Conservation (phyloP, 1,284 basidiomycete genomes). For the Irpex sp. region DNA sequence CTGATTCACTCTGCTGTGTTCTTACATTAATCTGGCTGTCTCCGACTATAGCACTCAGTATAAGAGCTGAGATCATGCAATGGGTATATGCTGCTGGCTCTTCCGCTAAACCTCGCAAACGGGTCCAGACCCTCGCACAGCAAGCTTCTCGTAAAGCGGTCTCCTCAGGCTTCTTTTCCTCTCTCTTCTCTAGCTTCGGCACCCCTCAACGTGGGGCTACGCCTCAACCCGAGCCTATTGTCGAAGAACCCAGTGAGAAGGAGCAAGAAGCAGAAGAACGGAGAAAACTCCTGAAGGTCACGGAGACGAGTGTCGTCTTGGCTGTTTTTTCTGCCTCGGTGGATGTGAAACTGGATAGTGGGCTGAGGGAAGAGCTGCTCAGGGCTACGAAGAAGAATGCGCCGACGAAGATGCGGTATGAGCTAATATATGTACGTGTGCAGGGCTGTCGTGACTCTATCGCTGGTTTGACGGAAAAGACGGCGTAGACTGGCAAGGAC, state of each 20-base stretch:
- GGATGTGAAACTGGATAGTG: conserved; percentile 68
- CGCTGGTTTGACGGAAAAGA: neutral
- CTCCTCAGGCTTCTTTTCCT: conserved; percentile 68
- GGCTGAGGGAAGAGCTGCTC: conserved; percentile 77
- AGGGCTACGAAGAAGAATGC: conserved; percentile 96
- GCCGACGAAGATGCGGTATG: conserved; percentile 74
- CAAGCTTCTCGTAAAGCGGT: conserved; percentile 31
- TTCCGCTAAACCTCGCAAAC: conserved; percentile 32
- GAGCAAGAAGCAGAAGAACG: conserved; percentile 12
- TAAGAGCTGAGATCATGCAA: conserved; percentile 81
- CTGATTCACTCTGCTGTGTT: neutral
- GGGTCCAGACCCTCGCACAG: neutral
- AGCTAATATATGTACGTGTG: conserved; percentile 78
- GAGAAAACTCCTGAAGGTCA: conserved; percentile 26
- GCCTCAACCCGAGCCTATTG: conserved; percentile 38
- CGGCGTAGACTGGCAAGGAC: conserved; percentile 75
- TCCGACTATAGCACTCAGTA: conserved; percentile 59
- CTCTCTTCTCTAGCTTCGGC: conserved; percentile 64
- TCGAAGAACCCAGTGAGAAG: conserved; percentile 48
- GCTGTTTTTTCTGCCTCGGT: conserved; percentile 85
- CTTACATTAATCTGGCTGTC: neutral
- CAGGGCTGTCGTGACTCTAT: neutral
- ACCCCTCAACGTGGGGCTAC: conserved; percentile 37
- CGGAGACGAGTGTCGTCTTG: conserved; percentile 69
- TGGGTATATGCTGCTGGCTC: conserved; percentile 76